Evolutionary conservation across 306 rosid species (phyloP), one percentile per base, ranked within the genome.

Genomic region (Dicorynia guianensis): DNA sequence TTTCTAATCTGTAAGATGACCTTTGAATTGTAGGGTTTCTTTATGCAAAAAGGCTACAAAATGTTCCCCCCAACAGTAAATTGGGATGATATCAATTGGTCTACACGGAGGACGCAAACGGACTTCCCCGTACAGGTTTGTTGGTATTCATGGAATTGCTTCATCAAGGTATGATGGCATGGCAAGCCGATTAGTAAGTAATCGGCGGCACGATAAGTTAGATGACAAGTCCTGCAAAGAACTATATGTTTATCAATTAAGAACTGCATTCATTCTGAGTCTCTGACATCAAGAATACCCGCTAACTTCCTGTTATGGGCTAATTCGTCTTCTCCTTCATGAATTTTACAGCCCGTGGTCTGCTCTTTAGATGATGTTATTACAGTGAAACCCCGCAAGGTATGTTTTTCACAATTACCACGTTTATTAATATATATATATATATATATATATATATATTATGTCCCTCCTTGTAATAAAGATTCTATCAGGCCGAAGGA

Each of bases 31-130:
- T 74, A 95, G 98, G 98, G 98, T 52, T 95, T 95, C 91, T 95
- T 95, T 80, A 92, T 92, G 98, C 98, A 95, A 87, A 92, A 82
- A 57, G 98, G 92, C 89, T 95, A 95, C 89, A 95, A 95, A 87
- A 92, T 95, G 97, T 92, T 95, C 83, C 98, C 98, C 38, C 97
- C 98, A 63, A 79, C 96, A 0, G 97, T 95, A 58, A 76, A 92
- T 88, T 95, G 98, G 98, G 92, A 92, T 30, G 92, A 92, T 68
- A 95, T 95, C 42, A 43, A 89, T 79, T 95, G 98, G 98, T 83
- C 93, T 8, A 89, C 84, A 53, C 80, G 98, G 86, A 87, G 83
- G 63, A 96, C 98, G 0, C 97, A 92, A 83, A 95, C 92, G 98
- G 98, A 95, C 79, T 92, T 95, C 80, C 97, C 98, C 8, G 91